Evolutionary conservation across 805 yeast genomes (phyloP).

Genomic region (Pachysolen tannophilus): DNA sequence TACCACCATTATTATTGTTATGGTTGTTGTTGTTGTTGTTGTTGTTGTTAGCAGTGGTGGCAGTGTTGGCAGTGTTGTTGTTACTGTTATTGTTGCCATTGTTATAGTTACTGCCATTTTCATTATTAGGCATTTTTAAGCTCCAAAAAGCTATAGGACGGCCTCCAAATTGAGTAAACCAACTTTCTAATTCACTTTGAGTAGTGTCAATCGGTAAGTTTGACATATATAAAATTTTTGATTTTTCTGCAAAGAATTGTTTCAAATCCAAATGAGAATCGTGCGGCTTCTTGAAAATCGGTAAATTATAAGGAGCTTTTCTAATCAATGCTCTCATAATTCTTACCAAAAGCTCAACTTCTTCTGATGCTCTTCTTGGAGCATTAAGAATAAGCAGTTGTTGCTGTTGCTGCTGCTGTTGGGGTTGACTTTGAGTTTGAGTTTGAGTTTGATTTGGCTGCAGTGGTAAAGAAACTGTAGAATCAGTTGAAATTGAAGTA

Average conservation of each 20-base stretch:
- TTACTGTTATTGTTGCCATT: constrained; percentile 10
- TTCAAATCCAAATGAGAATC: constrained; percentile 69
- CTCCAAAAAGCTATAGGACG: constrained; percentile 90
- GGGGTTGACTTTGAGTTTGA: background rate
- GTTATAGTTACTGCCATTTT: constrained; percentile 1
- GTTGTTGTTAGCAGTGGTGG: background rate
- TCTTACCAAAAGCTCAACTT: constrained; percentile 35
- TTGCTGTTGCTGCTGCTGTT: background rate
- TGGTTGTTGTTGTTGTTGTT: constrained; percentile 1
- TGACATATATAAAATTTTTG: constrained; percentile 72
- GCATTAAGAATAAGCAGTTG: constrained; percentile 17
- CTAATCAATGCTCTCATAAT: constrained; percentile 39
- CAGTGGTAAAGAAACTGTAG: constrained; percentile 4
- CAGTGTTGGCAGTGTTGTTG: constrained; percentile 4
- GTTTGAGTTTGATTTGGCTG: no score
- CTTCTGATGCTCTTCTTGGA: constrained; percentile 36
- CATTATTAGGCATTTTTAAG: constrained; percentile 33
- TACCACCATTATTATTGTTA: constrained; percentile 10
- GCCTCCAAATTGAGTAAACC: constrained; percentile 86
- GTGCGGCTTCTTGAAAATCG: constrained; percentile 63
- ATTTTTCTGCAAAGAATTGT: constrained; percentile 60
- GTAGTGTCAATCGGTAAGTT: constrained; percentile 82
- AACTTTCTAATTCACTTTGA: constrained; percentile 80
- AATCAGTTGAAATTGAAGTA: no score
- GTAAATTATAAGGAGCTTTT: constrained; percentile 39